Percentiles rank a stretch among this genome's conserved stretches.
Evolutionary conservation across 805 yeast genomes (phyloP).

Genomic region (Saccharomycopsis fermentans): DNA sequence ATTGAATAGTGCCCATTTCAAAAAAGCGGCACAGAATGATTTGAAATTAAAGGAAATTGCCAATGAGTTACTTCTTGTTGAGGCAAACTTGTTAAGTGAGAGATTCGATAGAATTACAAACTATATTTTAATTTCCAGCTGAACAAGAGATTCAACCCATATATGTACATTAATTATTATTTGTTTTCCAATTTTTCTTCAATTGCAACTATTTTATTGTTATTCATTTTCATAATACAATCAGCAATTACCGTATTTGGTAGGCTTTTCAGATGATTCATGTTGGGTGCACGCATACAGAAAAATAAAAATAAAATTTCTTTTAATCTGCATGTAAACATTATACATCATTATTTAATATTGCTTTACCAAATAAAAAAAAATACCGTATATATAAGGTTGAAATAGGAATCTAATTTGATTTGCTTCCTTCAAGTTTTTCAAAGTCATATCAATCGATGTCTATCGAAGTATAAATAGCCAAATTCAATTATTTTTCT

Average conservation of each 20-base stretch:
- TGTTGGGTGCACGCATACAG: not conserved
- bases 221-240: not conserved
- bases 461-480: too few relatives aligned
- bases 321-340: too few relatives aligned
- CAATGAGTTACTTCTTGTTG: conserved; percentile 33
- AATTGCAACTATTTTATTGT: not conserved
- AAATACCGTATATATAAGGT: not conserved
- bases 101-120: conserved; percentile 40
- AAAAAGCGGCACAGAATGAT: conserved; percentile 28
- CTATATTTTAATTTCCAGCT: conserved; percentile 34
- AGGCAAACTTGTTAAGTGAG: conserved; percentile 32
- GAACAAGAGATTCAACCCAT: not conserved
- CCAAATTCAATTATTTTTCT: too few relatives aligned
- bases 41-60: conserved; percentile 23
- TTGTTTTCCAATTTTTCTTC: not conserved
- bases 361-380: not conserved
- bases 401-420: too few relatives aligned
- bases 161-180: too few relatives aligned
- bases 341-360: too few relatives aligned
- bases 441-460: too few relatives aligned
- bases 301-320: not conserved
- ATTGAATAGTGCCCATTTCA: conserved; percentile 25
- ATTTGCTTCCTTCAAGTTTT: too few relatives aligned
- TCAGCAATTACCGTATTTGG: conserved; percentile 20
- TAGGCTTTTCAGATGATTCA: not conserved